phyloP scores from a whole-genome alignment of 148 eudicot species.

The Vaccinium darrowii region DNA sequence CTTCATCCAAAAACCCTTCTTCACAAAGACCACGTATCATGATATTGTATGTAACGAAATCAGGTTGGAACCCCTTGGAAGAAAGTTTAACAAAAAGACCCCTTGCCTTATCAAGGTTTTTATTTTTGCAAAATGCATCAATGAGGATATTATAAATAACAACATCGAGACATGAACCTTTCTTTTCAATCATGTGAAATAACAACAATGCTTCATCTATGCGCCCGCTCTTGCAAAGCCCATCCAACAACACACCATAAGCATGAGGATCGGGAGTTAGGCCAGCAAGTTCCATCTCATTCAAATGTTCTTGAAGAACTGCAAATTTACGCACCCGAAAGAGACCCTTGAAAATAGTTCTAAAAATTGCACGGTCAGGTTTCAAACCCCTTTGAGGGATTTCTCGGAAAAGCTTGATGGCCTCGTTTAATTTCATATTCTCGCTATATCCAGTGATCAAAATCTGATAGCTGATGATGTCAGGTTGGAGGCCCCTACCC shows the following conservation, averaged over 20 bases:
- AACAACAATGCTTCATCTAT: background rate
- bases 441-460: constrained; percentile 17
- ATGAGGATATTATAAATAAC: constrained; percentile 6
- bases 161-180: background rate
- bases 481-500: background rate
- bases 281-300: no score
- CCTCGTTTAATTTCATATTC: constrained; percentile 6
- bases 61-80: background rate
- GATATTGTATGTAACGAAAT: background rate
- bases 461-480: background rate
- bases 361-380: background rate
- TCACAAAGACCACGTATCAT: background rate
- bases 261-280: background rate
- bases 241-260: background rate
- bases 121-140: constrained; percentile 3
- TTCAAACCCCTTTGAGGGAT: constrained; percentile 12
- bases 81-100: no score
- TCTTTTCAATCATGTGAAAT: background rate
- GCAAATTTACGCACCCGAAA: no score
- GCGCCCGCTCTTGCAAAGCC: background rate
- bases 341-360: no score
- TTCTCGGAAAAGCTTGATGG: background rate
- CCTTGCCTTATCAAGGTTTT: background rate
- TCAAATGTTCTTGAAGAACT: no score
- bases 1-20: constrained; percentile 11